Conservation (phyloP, 2,329 filamentous ascomycete species). For the Monilinia fructigena region DNA sequence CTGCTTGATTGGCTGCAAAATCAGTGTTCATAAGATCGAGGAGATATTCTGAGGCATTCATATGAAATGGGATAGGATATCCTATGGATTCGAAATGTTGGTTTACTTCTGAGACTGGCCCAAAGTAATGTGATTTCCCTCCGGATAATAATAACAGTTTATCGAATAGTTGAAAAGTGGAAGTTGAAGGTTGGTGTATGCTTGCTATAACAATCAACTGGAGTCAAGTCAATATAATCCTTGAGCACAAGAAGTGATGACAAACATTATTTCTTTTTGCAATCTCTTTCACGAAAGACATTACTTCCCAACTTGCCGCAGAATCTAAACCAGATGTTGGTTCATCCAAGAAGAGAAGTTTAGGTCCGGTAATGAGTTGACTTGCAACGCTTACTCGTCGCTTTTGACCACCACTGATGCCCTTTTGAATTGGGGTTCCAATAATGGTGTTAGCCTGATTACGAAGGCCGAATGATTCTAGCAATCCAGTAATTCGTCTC, state of each 20-base stretch:
- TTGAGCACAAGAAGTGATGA: slow-evolving; percentile 39
- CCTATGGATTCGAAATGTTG: slow-evolving; percentile 63
- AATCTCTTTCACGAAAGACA: slow-evolving; percentile 58
- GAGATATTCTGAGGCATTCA: slow-evolving; percentile 77
- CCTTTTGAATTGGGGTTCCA: slow-evolving; percentile 79
- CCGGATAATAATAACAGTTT: slow-evolving; percentile 71
- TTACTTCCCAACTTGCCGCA: slow-evolving; percentile 57
- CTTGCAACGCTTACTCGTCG: slow-evolving; percentile 75
- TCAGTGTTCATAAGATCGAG: slow-evolving; percentile 78
- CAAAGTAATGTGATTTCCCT: slow-evolving; percentile 72
- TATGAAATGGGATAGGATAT: slow-evolving; percentile 63
- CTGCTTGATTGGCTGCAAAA: slow-evolving; percentile 55
- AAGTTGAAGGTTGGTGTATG: slow-evolving; percentile 82
- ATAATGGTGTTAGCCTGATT: slow-evolving; percentile 69
- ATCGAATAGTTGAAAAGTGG: slow-evolving; percentile 78
- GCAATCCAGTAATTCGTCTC: slow-evolving; percentile 62
- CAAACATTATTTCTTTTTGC: slow-evolving; percentile 51
- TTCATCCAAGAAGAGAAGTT: slow-evolving; percentile 73
- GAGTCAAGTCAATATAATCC: slow-evolving; percentile 45
- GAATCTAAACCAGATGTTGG: slow-evolving; percentile 85
- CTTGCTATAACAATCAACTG: slow-evolving; percentile 76
- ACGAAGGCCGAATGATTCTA: slow-evolving; percentile 71
- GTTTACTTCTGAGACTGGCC: slow-evolving; percentile 56
- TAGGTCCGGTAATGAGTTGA: slow-evolving; percentile 72
- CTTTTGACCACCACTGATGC: slow-evolving; percentile 84